Conservation (phyloP, 2,329 filamentous ascomycete genomes). For the Diaporthe destruens region DNA sequence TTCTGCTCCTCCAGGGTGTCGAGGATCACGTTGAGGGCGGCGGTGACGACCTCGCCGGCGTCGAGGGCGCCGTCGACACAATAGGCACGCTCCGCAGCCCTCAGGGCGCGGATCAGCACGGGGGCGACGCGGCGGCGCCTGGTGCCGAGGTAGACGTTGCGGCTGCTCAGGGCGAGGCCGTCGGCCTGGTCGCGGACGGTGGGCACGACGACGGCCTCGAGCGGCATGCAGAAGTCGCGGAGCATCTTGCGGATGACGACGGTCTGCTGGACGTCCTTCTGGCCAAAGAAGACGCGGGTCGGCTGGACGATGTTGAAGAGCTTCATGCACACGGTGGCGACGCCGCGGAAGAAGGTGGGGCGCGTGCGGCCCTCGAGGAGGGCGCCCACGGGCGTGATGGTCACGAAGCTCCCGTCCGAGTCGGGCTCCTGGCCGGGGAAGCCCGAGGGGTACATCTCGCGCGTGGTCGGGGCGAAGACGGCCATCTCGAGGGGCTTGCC, state of each 20-base stretch:
- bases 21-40: slow-evolving; percentile 73
- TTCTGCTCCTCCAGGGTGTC: slow-evolving; percentile 71
- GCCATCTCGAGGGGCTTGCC: slow-evolving; percentile 68
- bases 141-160: slow-evolving; percentile 91
- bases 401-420: slow-evolving; percentile 89
- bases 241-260: slow-evolving; percentile 90
- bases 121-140: slow-evolving; percentile 79
- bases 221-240: slow-evolving; percentile 85
- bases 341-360: slow-evolving; percentile 95
- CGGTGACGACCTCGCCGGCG: slow-evolving; percentile 77
- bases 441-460: slow-evolving; percentile 89
- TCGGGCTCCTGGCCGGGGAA: slow-evolving; percentile 78
- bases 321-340: slow-evolving; percentile 97
- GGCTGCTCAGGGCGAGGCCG: slow-evolving; percentile 89
- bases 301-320: slow-evolving; percentile 86
- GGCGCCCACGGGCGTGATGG: slow-evolving; percentile 85
- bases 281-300: slow-evolving; percentile 90
- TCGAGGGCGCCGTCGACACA: slow-evolving; percentile 61
- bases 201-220: slow-evolving; percentile 77
- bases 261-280: slow-evolving; percentile 98
- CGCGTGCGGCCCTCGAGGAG: slow-evolving; percentile 86
- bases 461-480: slow-evolving; percentile 86
- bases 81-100: slow-evolving; percentile 78
- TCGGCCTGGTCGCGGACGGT: slow-evolving; percentile 78
- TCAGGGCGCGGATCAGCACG: slow-evolving; percentile 78